Percentiles rank a stretch among this genome's conserved stretches.
phyloP scores from a whole-genome alignment of 2,329 filamentous ascomycete species.

The Phialophora macrospora region DNA sequence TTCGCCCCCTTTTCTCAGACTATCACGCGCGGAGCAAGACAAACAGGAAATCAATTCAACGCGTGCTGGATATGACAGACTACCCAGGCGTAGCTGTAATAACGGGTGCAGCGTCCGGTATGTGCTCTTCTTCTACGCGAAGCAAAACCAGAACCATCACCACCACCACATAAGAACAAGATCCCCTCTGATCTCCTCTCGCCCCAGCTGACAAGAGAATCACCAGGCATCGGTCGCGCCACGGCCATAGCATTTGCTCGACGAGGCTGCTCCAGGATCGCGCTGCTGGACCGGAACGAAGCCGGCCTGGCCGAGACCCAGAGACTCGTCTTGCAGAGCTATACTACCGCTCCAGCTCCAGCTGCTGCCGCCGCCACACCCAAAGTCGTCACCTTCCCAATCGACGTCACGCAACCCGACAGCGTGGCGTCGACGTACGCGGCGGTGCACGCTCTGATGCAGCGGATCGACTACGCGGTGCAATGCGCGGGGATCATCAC shows the following conservation, averaged over 20 bases:
- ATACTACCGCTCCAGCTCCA: no score
- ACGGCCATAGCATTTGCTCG: slow-evolving; percentile 4
- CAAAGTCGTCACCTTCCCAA: slow-evolving; percentile 46
- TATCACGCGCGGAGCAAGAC: no score
- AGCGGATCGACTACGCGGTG: slow-evolving; percentile 60
- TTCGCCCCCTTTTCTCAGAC: no score
- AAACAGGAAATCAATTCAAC: no score
- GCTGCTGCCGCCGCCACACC: no score
- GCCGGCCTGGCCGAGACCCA: neutral
- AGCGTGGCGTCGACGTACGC: slow-evolving; percentile 54
- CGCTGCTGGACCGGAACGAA: slow-evolving; percentile 7
- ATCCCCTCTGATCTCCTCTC: neutral
- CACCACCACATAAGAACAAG: neutral
- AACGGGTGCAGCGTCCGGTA: slow-evolving; percentile 48
- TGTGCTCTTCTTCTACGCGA: neutral
- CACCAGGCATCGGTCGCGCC: slow-evolving; percentile 41
- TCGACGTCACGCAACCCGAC: slow-evolving; percentile 55
- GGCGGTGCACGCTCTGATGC: slow-evolving; percentile 52
- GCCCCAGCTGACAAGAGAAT: neutral
- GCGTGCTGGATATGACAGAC: neutral
- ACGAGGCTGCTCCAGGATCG: slow-evolving; percentile 3
- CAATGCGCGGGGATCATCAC: slow-evolving; percentile 62
- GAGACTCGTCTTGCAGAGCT: neutral
- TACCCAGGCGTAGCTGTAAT: slow-evolving; percentile 32
- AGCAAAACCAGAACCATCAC: no score